These are phyloP conservation scores for Neurospora sp. DNA, from an alignment of 495 filamentous ascomycete species.

Conservation along the genomic window DNA sequence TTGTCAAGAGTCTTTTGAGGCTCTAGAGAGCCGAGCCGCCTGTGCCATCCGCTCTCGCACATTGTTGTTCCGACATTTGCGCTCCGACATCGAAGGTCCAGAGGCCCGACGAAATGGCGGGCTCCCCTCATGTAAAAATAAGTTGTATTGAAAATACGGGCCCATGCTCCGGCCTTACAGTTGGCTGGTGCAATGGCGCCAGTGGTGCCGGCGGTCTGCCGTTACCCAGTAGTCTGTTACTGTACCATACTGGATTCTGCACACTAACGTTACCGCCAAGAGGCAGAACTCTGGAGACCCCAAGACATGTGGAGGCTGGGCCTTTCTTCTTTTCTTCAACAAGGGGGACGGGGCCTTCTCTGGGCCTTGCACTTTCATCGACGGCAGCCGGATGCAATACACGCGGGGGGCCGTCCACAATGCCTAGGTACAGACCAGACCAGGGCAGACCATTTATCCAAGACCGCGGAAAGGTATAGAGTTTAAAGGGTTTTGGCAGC, in stretches of 20 bases:
- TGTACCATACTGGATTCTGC: neutral
- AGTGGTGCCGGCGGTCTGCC: neutral
- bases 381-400: neutral
- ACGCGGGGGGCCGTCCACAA: neutral
- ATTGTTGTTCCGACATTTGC: neutral
- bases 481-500: neutral
- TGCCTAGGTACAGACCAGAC: neutral
- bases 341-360: neutral
- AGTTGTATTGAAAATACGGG: neutral
- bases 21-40: neutral
- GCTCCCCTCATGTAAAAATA: neutral
- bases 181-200: neutral
- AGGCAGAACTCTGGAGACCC: neutral
- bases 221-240: neutral
- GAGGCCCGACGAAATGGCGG: neutral
- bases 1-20: neutral
- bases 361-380: neutral
- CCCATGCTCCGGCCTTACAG: neutral
- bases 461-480: neutral
- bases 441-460: neutral
- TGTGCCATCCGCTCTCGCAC: neutral
- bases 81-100: neutral
- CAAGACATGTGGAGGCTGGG: neutral
- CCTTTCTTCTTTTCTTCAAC: neutral
- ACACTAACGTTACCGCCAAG: neutral